These are phyloP conservation scores for Penicillium sumatraense DNA, from an alignment of 2,329 filamentous ascomycete genomes.

Conservation along the genomic window DNA sequence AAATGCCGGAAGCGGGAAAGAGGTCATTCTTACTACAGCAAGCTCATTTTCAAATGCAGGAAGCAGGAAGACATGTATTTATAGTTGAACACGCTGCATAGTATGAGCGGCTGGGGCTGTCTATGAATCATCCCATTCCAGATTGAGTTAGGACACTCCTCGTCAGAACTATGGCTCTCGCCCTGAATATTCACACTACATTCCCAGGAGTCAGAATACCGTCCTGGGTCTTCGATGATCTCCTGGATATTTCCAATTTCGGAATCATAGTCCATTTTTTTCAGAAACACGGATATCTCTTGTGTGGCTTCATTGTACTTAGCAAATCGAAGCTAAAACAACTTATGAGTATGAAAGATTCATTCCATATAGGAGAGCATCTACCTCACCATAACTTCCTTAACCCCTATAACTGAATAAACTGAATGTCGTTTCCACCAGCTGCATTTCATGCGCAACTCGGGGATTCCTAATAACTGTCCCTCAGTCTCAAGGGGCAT, in stretches of 20 bases:
- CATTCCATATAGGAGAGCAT: not conserved
- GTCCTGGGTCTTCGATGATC: not conserved
- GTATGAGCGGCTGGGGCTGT: too few species aligned
- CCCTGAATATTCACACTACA: not conserved
- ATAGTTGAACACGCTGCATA: too few species aligned
- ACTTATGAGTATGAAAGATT: not conserved
- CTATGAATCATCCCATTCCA: not conserved
- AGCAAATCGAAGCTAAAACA: not conserved
- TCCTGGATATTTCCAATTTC: not conserved
- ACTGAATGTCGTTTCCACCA: not conserved
- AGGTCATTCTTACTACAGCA: too few species aligned
- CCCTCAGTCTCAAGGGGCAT: not conserved
- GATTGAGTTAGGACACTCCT: not conserved
- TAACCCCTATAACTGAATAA: not conserved
- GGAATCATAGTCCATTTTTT: not conserved
- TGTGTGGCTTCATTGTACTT: not conserved
- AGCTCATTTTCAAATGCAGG: too few species aligned
- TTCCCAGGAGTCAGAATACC: not conserved
- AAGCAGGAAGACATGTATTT: too few species aligned
- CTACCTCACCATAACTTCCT: not conserved
- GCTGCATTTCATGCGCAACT: not conserved
- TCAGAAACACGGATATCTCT: not conserved
- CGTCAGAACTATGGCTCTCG: not conserved
- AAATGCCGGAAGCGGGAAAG: too few species aligned
- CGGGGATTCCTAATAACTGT: not conserved